Base-by-base conservation (phyloP, 257 asterid genomes). In the Verbascum thapsus region DNA sequence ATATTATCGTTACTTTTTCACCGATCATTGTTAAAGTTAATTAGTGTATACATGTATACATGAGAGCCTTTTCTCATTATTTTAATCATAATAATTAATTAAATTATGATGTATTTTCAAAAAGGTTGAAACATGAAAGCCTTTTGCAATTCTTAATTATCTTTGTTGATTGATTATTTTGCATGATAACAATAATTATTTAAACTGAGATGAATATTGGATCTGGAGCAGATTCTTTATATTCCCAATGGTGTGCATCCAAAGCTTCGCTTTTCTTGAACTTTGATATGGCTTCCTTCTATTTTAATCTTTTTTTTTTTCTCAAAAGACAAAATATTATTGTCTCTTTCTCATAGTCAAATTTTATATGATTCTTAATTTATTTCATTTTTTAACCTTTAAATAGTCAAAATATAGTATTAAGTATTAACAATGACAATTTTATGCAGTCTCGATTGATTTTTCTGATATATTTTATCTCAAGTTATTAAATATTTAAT, bases 301-400 rank as follows among this genome's bases (percentile, higher is more conserved):
- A 37, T 45, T 49, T 62, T 56, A 12, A 63, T 3, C 47, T 23
- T 8, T 30, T 49, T 45, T 49, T 62, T 69, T 52, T 51, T 20
- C 63, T 66, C 49, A 72, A 70, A 73, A 73, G 74, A 44, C 72
- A 60, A 63, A 60, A 63, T 69, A 51, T 7, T 26, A 10, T 64
- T 77, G 74, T 74, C 77, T 43, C 77, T 63, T 62, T 77, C 79
- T 61, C 68, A 69, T 63, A n/a, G n/a, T n/a, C 15, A 10, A 16
- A 3, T 23, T 43, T 19, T 32, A 53, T 6, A 30, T 15, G 8
- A 3, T 20, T 30, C 74, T 63, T 19, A 32, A 53, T 43, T 56
- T 55, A 37, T 8, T 18, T 16, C 4, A 17, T 58, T 58, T 38
- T 5, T 0, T 3, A 50, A 18, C 3, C 20, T 2, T 50, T 8